Base-by-base conservation (phyloP, 495 filamentous ascomycete genomes). In the Penicillium roqueforti region DNA sequence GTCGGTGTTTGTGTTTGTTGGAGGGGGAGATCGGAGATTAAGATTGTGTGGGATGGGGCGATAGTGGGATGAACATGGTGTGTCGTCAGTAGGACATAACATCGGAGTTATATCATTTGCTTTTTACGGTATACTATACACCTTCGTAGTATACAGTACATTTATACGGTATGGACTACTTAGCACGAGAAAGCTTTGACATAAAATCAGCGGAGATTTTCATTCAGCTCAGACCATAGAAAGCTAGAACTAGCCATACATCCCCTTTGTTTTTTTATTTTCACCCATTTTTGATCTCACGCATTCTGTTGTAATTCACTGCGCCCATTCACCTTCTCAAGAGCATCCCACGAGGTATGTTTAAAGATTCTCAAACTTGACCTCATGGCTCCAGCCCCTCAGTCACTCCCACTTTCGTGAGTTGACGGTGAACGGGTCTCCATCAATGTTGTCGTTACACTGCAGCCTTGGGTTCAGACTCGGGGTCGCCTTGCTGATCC, bases 61-160 rank as follows among this genome's bases (percentile, higher is more conserved):
- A 47, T 40, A 31, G 50, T 41, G 54, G 55, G 28, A 51, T 54
- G 51, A 50, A 45, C 32, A 32, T 42, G 28, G 16, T 38, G 47
- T 54, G 51, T 45, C 51, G 51, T 54, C 51, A 54, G 51, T 29
- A 8, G 16, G 42, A 29, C 42, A 44, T 44, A 40, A 40, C 18
- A 38, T 32, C 29, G 32, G 14, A 6, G 32, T 36, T 36, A 36
- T 16, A n/a, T 16, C 28, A 29, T 29, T 29, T 5, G 7, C 13
- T n/a, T n/a, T 36, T 36, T 6, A 8, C 32, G n/a, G n/a, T n/a
- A n/a, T n/a, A n/a, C n/a, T n/a, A n/a, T n/a, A n/a, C n/a, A n/a
- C n/a, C n/a, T n/a, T n/a, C n/a, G n/a, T n/a, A n/a, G n/a, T n/a
- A n/a, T n/a, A n/a, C n/a, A n/a, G n/a, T n/a, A n/a, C n/a, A n/a